Conservation (phyloP, 805 yeast genomes). For the Yarrowia divulgata region DNA sequence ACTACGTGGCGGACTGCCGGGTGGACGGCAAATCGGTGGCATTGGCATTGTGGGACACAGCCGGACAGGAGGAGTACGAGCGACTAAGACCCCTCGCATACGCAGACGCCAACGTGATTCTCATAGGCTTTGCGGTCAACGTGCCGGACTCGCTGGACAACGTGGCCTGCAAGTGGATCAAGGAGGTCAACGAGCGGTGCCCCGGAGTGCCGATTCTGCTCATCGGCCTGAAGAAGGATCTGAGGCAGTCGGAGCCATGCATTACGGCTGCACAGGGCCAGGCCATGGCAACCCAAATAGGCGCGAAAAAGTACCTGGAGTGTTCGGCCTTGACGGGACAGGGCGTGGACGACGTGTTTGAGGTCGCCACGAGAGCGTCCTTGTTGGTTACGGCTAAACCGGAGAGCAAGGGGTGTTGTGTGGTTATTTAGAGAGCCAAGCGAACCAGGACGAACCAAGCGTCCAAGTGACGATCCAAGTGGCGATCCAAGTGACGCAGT, state of each 20-base stretch:
- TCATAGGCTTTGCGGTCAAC: slow-evolving; percentile 86
- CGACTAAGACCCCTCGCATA: slow-evolving; percentile 87
- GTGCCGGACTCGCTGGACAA: slow-evolving; percentile 84
- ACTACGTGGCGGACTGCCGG: slow-evolving; percentile 91
- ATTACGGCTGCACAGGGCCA: slow-evolving; percentile 62
- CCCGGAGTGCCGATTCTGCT: slow-evolving; percentile 79
- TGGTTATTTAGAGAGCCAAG: slow-evolving; percentile 17
- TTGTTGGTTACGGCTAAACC: slow-evolving; percentile 52
- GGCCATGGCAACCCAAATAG: slow-evolving; percentile 74
- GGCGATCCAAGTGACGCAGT: neutral
- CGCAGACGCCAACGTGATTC: slow-evolving; percentile 82
- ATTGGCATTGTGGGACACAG: slow-evolving; percentile 92
- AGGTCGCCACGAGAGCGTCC: slow-evolving; percentile 86
- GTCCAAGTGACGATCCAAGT: neutral
- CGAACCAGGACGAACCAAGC: too few species aligned
- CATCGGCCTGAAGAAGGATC: slow-evolving; percentile 85
- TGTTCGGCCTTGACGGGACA: slow-evolving; percentile 93
- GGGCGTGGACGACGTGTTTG: slow-evolving; percentile 93
- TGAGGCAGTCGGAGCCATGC: slow-evolving; percentile 54
- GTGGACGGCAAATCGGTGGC: slow-evolving; percentile 93
- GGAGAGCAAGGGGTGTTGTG: slow-evolving; percentile 26
- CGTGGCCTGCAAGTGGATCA: slow-evolving; percentile 86
- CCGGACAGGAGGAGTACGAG: slow-evolving; percentile 96
- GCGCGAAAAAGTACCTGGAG: slow-evolving; percentile 83
- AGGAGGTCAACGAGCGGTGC: slow-evolving; percentile 80